Evolutionary conservation across 2,329 filamentous ascomycete species (phyloP).

Genomic region (Tolypocladium nubicola): DNA sequence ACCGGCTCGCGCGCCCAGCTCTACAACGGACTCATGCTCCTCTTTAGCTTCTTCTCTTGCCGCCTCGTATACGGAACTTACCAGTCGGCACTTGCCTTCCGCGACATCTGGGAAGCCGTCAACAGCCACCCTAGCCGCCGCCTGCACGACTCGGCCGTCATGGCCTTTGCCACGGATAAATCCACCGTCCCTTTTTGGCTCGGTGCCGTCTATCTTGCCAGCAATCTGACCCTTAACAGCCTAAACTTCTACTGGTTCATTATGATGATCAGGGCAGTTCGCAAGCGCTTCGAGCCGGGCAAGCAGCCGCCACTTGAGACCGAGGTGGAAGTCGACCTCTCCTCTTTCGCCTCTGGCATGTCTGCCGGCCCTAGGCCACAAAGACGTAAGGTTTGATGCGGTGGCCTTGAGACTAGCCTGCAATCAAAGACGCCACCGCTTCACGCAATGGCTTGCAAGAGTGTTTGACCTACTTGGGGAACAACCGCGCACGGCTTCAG

Average conservation of each 20-base stretch:
- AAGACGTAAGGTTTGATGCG: slow-evolving; percentile 19
- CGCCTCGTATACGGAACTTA: slow-evolving; percentile 71
- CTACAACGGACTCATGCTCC: slow-evolving; percentile 64
- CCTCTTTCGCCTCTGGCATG: slow-evolving; percentile 17
- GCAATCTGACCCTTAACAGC: slow-evolving; percentile 62
- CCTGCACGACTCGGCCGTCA: slow-evolving; percentile 11
- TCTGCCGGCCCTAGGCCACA: slow-evolving; percentile 9
- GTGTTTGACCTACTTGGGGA: neutral
- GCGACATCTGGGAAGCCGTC: slow-evolving; percentile 52
- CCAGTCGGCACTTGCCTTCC: slow-evolving; percentile 57
- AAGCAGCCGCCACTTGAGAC: slow-evolving; percentile 19
- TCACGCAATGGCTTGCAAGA: neutral
- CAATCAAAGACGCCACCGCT: neutral
- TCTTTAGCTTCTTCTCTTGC: slow-evolving; percentile 65
- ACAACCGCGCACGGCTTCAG: neutral
- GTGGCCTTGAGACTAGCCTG: neutral
- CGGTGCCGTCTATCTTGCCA: slow-evolving; percentile 53
- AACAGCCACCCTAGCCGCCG: slow-evolving; percentile 24
- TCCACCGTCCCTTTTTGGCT: slow-evolving; percentile 60
- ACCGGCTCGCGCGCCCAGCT: slow-evolving; percentile 66
- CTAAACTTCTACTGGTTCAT: slow-evolving; percentile 81
- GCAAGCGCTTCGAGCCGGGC: slow-evolving; percentile 58
- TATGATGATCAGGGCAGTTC: slow-evolving; percentile 74
- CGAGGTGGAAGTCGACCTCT: slow-evolving; percentile 17
- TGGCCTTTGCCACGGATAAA: slow-evolving; percentile 35